Conservation (phyloP, 345 rosid species). For the Rubroshorea leprosula region DNA sequence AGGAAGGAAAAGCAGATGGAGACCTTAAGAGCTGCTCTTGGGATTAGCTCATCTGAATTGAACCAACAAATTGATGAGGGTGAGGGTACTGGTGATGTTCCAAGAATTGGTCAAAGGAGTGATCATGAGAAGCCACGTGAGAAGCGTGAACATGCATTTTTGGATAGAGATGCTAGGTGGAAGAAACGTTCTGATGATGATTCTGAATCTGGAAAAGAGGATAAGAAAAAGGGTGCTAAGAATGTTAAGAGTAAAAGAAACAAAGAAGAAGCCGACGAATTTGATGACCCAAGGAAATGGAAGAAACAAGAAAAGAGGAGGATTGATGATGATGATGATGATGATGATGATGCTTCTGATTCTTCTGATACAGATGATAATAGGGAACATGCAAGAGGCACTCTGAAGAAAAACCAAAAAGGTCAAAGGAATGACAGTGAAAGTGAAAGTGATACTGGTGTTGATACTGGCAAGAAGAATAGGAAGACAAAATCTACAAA, state of each 20-base stretch:
- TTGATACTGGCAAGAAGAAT: slow-evolving; percentile 21
- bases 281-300: slow-evolving; percentile 21
- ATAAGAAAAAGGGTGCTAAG: slow-evolving; percentile 24
- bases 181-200: slow-evolving; percentile 38
- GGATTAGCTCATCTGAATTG: slow-evolving; percentile 41
- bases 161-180: slow-evolving; percentile 50
- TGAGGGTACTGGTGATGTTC: slow-evolving; percentile 22
- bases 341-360: slow-evolving; percentile 24
- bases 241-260: slow-evolving; percentile 30
- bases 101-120: slow-evolving; percentile 18
- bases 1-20: slow-evolving; percentile 97
- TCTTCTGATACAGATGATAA: slow-evolving; percentile 43
- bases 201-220: slow-evolving; percentile 32
- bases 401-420: slow-evolving; percentile 40
- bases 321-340: too few species aligned
- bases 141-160: slow-evolving; percentile 65
- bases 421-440: slow-evolving; percentile 28
- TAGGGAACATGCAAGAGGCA: slow-evolving; percentile 25
- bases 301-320: slow-evolving; percentile 39
- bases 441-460: slow-evolving; percentile 32
- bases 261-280: slow-evolving; percentile 19
- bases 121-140: slow-evolving; percentile 31
- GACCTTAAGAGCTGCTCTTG: slow-evolving; percentile 74
- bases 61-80: slow-evolving; percentile 31
- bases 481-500: slow-evolving; percentile 27